Evolutionary conservation across 2,329 filamentous ascomycete genomes (phyloP).

Genomic region (Hypoxylon sp.): DNA sequence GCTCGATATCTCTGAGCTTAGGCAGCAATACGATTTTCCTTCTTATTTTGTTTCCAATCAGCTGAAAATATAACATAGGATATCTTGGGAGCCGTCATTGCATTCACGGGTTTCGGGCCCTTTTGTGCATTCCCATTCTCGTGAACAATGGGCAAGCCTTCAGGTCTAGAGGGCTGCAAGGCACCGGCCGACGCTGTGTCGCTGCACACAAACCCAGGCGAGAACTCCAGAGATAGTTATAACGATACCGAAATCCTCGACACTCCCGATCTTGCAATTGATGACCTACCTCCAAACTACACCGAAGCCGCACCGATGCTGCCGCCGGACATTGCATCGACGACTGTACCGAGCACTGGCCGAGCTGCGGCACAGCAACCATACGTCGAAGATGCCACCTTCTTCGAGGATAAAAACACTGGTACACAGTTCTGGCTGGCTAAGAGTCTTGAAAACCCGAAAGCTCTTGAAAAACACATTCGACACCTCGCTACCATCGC

Average conservation of each 20-base stretch:
- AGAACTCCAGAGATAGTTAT: conserved; percentile 36
- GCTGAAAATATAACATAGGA: not conserved
- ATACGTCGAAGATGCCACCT: conserved; percentile 32
- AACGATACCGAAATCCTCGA: conserved; percentile 45
- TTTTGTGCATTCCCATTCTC: not conserved
- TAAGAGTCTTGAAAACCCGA: conserved; percentile 59
- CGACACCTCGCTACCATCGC: conserved; percentile 59
- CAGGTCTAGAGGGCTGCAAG: conserved; percentile 19
- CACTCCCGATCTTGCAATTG: conserved; percentile 45
- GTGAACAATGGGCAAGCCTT: conserved; percentile 48
- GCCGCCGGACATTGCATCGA: conserved; percentile 15
- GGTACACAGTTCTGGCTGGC: conserved; percentile 60
- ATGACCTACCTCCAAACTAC: conserved; percentile 51
- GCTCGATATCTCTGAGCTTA: not conserved
- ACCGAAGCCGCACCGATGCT: conserved; percentile 46
- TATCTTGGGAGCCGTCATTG: not conserved
- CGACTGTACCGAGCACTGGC: conserved; percentile 9
- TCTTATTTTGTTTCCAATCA: not conserved
- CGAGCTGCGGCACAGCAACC: conserved; percentile 15
- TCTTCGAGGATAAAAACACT: conserved; percentile 50
- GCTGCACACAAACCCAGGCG: conserved; percentile 47
- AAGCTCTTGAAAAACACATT: conserved; percentile 60
- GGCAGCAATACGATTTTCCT: not conserved
- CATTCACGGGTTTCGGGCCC: not conserved
- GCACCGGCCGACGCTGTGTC: conserved; percentile 47